Evolutionary conservation across 2,329 filamentous ascomycete genomes (phyloP), one percentile per base, ranked within the genome.

Genomic region (Ophiosphaerella korrae): DNA sequence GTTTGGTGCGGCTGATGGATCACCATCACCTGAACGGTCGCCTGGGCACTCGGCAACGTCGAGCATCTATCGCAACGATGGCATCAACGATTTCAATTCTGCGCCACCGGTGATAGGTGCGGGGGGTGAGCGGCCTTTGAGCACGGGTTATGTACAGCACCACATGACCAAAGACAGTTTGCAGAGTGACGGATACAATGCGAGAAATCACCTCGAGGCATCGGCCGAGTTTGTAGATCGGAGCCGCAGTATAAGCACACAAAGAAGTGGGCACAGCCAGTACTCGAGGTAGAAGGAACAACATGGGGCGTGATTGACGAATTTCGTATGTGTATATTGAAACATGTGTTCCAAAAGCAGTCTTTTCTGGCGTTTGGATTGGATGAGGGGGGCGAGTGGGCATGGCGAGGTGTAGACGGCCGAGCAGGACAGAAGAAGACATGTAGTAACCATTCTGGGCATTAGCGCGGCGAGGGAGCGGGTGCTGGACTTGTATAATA

Each of bases 141-240:
- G 68, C 47, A 74, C 71, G 3, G 73, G 73, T 5, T 72, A 68
- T 34, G 73, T 75, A 12, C 68, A 73, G 42, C 71, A 74, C 16
- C 73, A 72, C 47, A 55, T 71, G 42, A 73, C 71, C 1, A 63
- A 70, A 21, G 73, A 75, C 43, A 73, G 70, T 42, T 69, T 75
- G 21, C 70, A 71, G 23, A 67, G 61, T 6, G 66, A 72, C 16
- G 58, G 55, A 5, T 66, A 66, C 38, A 63, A 69, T 33, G 60
- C 62, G 4, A 60, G 66, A 12, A 63, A 54, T n/a, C 67, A 71
- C 45, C 62, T 73, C 1, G 72, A 73, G 43, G 64, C 70, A 3
- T 61, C 64, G 9, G 72, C 71, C 7, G 72, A 75, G 50, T 63
- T 75, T 56, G 65, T 75, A 3, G 68, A 74, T 18, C 61, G 71